Evolutionary conservation across 2,329 filamentous ascomycete species (phyloP), one percentile per base, ranked within the genome.

Genomic region (Penicillium decumbens): DNA sequence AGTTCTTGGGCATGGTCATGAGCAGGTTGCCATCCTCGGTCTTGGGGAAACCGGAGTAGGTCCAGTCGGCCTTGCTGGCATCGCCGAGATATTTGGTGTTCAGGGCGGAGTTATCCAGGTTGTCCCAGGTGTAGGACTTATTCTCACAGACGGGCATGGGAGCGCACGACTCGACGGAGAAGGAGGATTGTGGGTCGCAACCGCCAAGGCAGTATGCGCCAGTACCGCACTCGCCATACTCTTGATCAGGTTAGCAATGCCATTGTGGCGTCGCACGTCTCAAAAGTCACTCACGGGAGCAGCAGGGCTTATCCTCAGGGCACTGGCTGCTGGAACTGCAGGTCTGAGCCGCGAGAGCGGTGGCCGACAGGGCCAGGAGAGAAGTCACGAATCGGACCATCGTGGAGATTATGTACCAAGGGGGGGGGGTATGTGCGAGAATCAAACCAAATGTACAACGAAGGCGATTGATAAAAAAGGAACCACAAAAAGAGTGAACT

Each of bases 151-250:
- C 80, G 5, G 93, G 92, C 49, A 80, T 85, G 13, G 93, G 89
- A 6, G 88, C 83, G 72, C 93, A 98, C 2, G 92, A 84, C 59
- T 95, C 83, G 61, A 96, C 79, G 10, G 81, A 81, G 75, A 84
- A 87, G 41, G 92, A 97, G 74, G 85, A 85, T 66, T 84, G 81
- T 28, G 90, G 88, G 68, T 97, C 92, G 76, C 93, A 98, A 56
- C 93, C 93, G 63, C 93, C 93, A 18, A 98, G 82, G 66, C 93
- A 98, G 80, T 88, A 97, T 48, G 91, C 93, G 64, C 93, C 93
- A 48, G 90, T 83, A 75, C 92, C 93, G 65, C 93, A 97, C 71
- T 92, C 79, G 62, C 89, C 89, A 72, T 96, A 97, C 72, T 93
- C 89, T 95, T 43, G 60, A 37, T 47, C 45, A 47, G 38, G 27